These are phyloP conservation scores for Plantago elongata DNA, from an alignment of 257 asterid species.

Conservation along the genomic window DNA sequence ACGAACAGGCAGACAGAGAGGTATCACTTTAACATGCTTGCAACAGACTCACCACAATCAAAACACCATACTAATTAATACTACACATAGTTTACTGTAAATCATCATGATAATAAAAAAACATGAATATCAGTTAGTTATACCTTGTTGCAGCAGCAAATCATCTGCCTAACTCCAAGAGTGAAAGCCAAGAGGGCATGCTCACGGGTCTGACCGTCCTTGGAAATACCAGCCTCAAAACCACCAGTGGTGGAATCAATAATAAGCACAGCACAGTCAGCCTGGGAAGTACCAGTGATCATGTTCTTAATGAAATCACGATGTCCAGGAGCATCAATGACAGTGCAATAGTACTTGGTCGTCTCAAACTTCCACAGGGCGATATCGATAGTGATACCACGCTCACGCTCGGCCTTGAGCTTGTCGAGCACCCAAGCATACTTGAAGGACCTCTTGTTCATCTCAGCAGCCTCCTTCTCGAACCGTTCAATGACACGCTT, in stretches of 20 bases:
- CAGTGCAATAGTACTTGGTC: conserved; percentile 81
- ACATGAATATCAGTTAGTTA: too few species aligned
- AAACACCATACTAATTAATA: too few species aligned
- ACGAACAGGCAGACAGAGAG: conserved; percentile 18
- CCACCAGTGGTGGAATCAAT: conserved; percentile 88
- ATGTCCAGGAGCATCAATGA: conserved; percentile 90
- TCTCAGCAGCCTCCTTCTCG: conserved; percentile 82
- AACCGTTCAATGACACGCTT: conserved; percentile 58
- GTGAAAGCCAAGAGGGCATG: conserved; percentile 82
- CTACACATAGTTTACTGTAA: too few species aligned
- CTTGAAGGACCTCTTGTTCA: conserved; percentile 78
- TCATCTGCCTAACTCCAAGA: conserved; percentile 81
- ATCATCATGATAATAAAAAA: too few species aligned
- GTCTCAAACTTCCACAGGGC: conserved; percentile 94
- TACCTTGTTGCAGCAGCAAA: conserved; percentile 77
- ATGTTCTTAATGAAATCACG: conserved; percentile 69
- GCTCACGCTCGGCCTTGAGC: conserved; percentile 93
- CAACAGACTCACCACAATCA: too few species aligned
- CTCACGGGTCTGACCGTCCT: conserved; percentile 92
- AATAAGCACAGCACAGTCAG: conserved; percentile 83
- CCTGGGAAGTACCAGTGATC: conserved; percentile 86
- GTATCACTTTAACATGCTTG: conserved; percentile 16
- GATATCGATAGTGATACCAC: conserved; percentile 82
- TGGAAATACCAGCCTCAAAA: conserved; percentile 81
- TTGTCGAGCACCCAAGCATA: conserved; percentile 92